Evolutionary conservation across 768 basidiomycete species (phyloP).

Genomic region (Podaxis sp.): DNA sequence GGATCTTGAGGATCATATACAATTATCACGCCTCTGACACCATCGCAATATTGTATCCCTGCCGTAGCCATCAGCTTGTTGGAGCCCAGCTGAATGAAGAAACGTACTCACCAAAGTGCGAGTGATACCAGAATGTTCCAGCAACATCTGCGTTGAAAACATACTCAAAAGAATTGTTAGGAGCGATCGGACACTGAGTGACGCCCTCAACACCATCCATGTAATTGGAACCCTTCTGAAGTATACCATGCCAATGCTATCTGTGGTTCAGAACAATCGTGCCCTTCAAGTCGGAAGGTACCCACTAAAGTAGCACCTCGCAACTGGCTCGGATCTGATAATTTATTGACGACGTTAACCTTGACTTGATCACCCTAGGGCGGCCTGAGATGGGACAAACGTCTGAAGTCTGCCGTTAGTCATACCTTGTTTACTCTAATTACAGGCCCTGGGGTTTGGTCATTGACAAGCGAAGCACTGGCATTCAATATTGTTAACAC

Average conservation of each 20-base stretch:
- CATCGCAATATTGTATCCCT: constrained; percentile 28
- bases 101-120: constrained; percentile 27
- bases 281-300: neutral
- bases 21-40: constrained; percentile 23
- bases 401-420: neutral
- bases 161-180: constrained; percentile 44
- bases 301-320: constrained; percentile 31
- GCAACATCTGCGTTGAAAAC: constrained; percentile 30
- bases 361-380: constrained; percentile 33
- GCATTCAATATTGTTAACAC: neutral
- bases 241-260: constrained; percentile 56
- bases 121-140: constrained; percentile 40
- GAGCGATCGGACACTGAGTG: constrained; percentile 49
- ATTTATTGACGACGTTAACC: constrained; percentile 46
- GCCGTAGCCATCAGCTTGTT: neutral
- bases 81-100: neutral
- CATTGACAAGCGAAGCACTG: constrained; percentile 28
- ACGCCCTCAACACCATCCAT: constrained; percentile 44
- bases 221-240: constrained; percentile 40
- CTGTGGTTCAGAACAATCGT: neutral
- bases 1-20: constrained; percentile 26
- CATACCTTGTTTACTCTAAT: constrained; percentile 28
- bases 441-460: constrained; percentile 28
- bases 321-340: constrained; percentile 37
- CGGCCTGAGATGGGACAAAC: neutral